Evolutionary conservation across 345 rosid species (phyloP).

Genomic region (Raphanus raphanistrum): DNA sequence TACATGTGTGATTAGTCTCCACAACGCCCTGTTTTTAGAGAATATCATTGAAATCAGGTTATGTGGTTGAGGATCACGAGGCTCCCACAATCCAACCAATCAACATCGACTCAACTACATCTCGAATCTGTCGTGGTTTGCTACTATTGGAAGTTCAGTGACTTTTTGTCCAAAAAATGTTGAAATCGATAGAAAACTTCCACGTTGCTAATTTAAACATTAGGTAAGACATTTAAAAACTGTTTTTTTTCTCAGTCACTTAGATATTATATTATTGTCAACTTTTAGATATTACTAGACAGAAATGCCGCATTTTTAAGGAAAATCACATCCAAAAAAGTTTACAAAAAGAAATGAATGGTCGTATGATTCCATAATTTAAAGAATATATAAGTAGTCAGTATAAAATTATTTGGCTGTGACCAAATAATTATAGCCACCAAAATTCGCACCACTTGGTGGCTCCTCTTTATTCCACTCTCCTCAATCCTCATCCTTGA

Average conservation of each 20-base stretch:
- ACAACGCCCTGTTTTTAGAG: neutral
- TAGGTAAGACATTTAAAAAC: neutral
- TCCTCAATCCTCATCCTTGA: neutral
- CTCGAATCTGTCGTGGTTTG: constrained; percentile 37
- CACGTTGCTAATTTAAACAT: constrained; percentile 16
- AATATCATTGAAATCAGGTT: constrained; percentile 23
- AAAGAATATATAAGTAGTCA: constrained; percentile 12
- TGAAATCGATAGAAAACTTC: constrained; percentile 22
- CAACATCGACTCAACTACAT: constrained; percentile 26
- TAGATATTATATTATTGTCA: neutral
- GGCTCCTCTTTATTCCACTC: constrained; percentile 49
- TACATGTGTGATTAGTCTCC: constrained; percentile 12
- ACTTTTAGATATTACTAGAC: constrained; percentile 1
- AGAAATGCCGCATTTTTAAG: constrained; percentile 24
- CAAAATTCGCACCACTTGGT: constrained; percentile 33
- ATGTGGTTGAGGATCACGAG: constrained; percentile 43
- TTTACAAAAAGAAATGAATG: constrained; percentile 13
- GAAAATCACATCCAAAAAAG: constrained; percentile 15
- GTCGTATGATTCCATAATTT: constrained; percentile 35
- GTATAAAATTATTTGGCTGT: constrained; percentile 3
- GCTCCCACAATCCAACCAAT: constrained; percentile 37
- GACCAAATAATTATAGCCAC: constrained; percentile 45
- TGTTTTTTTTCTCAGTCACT: neutral
- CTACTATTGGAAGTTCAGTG: neutral
- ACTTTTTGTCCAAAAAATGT: neutral